Evolutionary conservation across 2,329 filamentous ascomycete genomes (phyloP), one percentile per base, ranked within the genome.

Genomic region (Xylariaceae sp.): DNA sequence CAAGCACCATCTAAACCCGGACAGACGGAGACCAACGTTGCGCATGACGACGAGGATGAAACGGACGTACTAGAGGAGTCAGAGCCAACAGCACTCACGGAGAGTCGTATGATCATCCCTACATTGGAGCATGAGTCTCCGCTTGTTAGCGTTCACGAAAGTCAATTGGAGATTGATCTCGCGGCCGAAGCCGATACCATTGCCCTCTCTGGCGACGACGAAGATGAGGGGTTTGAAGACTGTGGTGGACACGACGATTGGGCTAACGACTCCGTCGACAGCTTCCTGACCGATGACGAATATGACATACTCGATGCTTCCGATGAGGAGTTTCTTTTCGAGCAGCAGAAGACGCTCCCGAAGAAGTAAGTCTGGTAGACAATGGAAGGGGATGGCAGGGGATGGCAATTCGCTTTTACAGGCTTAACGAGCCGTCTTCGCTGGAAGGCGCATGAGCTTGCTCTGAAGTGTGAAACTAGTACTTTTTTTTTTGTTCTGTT

Each of bases 291-390:
- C 0, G 94, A 99, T 61, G 94, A 97, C 71, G 94, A 99, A 74
- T 99, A 97, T 71, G 94, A 99, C 67, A 91, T 97, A 62, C 83
- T 97, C 45, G 91, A 96, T 74, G 92, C 91, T 43, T 95, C 89
- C 56, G 92, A 97, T 63, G 89, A 95, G 71, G 92, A 97, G 70
- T 87, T 81, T 62, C 70, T 83, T 50, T 78, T 79, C 58, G 82
- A 82, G 65, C 76, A 80, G 67, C 72, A 76, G 64, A 73, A 72
- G 64, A 73, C 51, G 42, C 50, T 50, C 5, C 54, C 60, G 0
- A 67, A 57, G 58, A 69, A 68, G 44, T 69, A 65, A 53, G 44
- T 19, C 12, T n/a, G 35, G 30, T 31, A 26, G 9, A 41, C 49
- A 12, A 19, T 27, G n/a, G 27, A n/a, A 26, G 35, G 12, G 12